These are phyloP conservation scores for Fusarium tjaetaba DNA, from an alignment of 2,329 filamentous ascomycete species.

Conservation along the genomic window DNA sequence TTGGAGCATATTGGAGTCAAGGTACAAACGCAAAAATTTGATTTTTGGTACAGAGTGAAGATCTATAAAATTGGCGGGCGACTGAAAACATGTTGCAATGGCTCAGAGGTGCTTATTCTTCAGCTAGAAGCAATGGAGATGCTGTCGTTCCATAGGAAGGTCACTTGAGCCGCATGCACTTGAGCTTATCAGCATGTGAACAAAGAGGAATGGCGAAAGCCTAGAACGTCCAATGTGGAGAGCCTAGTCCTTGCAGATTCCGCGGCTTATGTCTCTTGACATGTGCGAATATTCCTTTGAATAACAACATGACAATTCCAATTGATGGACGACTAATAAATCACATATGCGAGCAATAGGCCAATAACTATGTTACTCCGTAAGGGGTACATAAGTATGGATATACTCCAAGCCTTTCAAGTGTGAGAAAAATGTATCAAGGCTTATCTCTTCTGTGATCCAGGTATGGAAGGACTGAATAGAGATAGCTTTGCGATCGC, in stretches of 20 bases:
- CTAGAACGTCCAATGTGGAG: conserved; percentile 33
- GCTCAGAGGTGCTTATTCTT: not conserved
- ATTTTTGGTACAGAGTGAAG: conserved; percentile 8
- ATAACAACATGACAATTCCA: not conserved
- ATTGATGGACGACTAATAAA: not conserved
- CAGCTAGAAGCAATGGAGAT: not conserved
- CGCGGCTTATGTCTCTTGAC: not conserved
- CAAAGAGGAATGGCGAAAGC: conserved; percentile 17
- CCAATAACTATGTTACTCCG: not conserved
- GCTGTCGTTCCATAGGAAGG: not conserved
- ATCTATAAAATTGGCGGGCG: not conserved
- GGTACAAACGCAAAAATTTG: conserved; percentile 12
- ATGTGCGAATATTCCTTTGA: not conserved
- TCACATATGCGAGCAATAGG: not conserved
- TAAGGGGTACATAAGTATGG: too few relatives aligned
- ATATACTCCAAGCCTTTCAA: not conserved
- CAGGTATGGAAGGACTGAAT: not conserved
- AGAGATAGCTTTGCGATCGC: conserved; percentile 4
- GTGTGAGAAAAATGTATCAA: not conserved
- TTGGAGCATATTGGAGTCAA: conserved; percentile 33
- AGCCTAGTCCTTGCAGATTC: conserved; percentile 13
- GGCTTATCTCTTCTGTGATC: not conserved
- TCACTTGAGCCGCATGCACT: conserved; percentile 24
- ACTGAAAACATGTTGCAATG: not conserved
- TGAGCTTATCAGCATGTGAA: conserved; percentile 23